A percentile compares a stretch with the other conserved stretches of the same genome.
phyloP scores from a whole-genome alignment of 1,139 yeast species.

The Suhomyces kunorum region DNA sequence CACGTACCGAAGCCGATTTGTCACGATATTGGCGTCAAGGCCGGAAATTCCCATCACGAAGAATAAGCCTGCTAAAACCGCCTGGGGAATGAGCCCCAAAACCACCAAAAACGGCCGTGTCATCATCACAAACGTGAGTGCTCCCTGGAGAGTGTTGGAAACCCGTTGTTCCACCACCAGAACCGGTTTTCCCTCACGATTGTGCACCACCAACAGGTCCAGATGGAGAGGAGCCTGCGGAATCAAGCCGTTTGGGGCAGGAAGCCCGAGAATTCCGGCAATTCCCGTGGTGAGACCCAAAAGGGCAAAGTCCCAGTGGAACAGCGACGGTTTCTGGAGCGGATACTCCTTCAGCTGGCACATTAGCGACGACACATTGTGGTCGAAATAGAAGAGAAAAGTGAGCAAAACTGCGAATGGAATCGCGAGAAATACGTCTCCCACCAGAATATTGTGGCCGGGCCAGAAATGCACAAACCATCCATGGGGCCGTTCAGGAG shows the following conservation, averaged over 20 bases:
- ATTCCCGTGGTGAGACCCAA: conserved; percentile 86
- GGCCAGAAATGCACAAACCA: conserved; percentile 85
- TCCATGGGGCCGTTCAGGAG: conserved; percentile 49
- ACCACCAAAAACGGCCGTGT: conserved; percentile 80
- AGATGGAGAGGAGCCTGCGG: conserved; percentile 98
- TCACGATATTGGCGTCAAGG: conserved; percentile 63
- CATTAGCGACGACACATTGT: conserved; percentile 89
- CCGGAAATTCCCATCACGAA: conserved; percentile 92
- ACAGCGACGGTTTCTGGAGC: conserved; percentile 79
- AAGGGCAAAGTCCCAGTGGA: conserved; percentile 89
- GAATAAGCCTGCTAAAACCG: conserved; percentile 87
- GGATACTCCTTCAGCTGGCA: conserved; percentile 85
- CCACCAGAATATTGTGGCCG: conserved; percentile 55
- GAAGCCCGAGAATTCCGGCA: conserved; percentile 84
- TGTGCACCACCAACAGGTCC: conserved; percentile 66
- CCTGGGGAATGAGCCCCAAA: conserved; percentile 87
- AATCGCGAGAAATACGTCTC: conserved; percentile 80
- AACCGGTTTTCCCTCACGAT: conserved; percentile 45
- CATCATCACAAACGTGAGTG: conserved; percentile 85
- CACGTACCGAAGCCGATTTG: conserved; percentile 62
- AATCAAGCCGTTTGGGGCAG: conserved; percentile 93
- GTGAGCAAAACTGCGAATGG: conserved; percentile 91
- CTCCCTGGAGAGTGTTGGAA: conserved; percentile 82
- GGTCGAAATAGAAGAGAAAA: conserved; percentile 86
- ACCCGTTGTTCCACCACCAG: conserved; percentile 87